These are phyloP conservation scores for Paraconiothyrium sp. DNA, from an alignment of 2,329 filamentous ascomycete genomes.

Conservation along the genomic window DNA sequence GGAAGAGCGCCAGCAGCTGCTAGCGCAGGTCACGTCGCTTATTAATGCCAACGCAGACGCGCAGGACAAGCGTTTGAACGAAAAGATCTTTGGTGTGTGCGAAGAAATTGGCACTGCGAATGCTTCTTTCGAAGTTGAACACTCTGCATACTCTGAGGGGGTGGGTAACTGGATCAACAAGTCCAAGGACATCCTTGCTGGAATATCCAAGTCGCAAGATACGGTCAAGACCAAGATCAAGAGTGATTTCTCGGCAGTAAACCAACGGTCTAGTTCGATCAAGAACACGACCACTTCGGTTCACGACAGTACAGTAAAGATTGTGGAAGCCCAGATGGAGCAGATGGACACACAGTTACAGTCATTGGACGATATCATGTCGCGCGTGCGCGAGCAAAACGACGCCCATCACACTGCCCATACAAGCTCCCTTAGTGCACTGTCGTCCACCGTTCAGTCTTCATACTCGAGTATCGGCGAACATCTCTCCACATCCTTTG, in stretches of 20 bases:
- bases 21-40: conserved; percentile 80
- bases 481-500: conserved; percentile 75
- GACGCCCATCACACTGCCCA: conserved; percentile 78
- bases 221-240: conserved; percentile 82
- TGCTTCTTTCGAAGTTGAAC: conserved; percentile 70
- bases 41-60: conserved; percentile 77
- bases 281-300: conserved; percentile 85
- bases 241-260: conserved; percentile 86
- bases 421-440: conserved; percentile 68
- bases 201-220: conserved; percentile 77
- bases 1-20: conserved; percentile 76
- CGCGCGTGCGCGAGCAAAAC: conserved; percentile 82
- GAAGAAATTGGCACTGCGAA: conserved; percentile 72
- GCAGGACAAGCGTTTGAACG: conserved; percentile 76
- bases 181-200: conserved; percentile 74
- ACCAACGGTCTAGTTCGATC: conserved; percentile 83
- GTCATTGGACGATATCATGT: conserved; percentile 89
- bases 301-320: conserved; percentile 87
- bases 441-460: conserved; percentile 74
- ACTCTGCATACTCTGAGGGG: conserved; percentile 71
- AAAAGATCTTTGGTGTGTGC: conserved; percentile 70
- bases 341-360: conserved; percentile 90
- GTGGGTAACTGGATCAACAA: conserved; percentile 79
- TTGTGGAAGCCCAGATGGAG: conserved; percentile 87
- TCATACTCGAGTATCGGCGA: conserved; percentile 77